Evolutionary conservation across 306 rosid species (phyloP), one percentile per base, ranked within the genome.

Genomic region (Hippophae rhamnoides): DNA sequence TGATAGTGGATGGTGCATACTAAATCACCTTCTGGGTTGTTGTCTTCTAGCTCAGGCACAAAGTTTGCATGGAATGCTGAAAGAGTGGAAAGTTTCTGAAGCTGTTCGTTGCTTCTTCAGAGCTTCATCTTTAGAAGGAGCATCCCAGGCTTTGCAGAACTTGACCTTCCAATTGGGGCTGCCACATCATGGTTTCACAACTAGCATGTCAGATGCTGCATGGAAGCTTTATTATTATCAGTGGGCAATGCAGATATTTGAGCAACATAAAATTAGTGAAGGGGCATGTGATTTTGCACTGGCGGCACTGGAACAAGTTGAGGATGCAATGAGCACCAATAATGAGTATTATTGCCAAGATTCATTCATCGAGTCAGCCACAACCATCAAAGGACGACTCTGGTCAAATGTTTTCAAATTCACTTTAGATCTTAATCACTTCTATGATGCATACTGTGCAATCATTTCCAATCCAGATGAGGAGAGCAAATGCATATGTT

Each of bases 271-370:
- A 64, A 68, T 92, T 40, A 87, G 85, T 58, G 90, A 85, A 71
- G 98, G 96, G 69, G 95, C 95, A 73, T 83, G 78, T 79, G 87
- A 87, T 80, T 92, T 92, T 79, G 98, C 92, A 63, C 98, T 87
- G 65, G 95, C 98, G 66, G 96, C 98, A 31, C 98, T 92, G 38
- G 98, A 87, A 84, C 92, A 81, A 76, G 96, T 85, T 65, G 98
- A 87, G 65, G 98, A 92, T 72, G 89, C 86, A 66, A 67, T 65
- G 11, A 47, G 43, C 52, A 54, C 58, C 65, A 69, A 76, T 25
- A 85, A 65, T 64, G 78, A 75, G 45, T n/a, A 54, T 50, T 50
- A 13, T 67, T 64, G 25, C 52, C 41, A 59, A 60, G 77, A 75
- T 69, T 72, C 75, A 52, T 72, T 58, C 7, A 72, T 74, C 54